Evolutionary conservation across 164 flowering plant genomes (phyloP), one percentile per base, ranked within the genome.

Genomic region (Pachysandra terminalis): DNA sequence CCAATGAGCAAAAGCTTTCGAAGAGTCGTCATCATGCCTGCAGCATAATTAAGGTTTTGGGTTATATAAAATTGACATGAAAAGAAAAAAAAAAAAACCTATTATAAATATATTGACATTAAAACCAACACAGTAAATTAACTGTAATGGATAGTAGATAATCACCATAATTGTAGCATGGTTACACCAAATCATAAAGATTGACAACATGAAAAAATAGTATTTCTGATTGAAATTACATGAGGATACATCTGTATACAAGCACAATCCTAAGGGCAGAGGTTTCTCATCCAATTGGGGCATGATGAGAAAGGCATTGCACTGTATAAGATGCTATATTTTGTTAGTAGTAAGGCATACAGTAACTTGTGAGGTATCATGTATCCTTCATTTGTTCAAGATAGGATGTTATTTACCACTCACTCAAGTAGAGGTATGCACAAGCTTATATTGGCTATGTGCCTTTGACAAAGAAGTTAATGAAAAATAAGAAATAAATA

Each of bases 11-110:
- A 65, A 73, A 95, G 89, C 72, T 84, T 92, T 68, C 99, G 78
- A 73, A 95, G 81, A 59, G 89, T 92, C 55, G 91, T 90, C 96
- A 95, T 95, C 64, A 68, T 77, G 56, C 99, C 99, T 95, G 74
- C 28, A 62, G 27, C 58, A 69, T 24, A 0, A 41, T 23, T 24
- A 35, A 24, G 15, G 14, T 12, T 3, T 45, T 45, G 51, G 51
- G 17, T 10, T 45, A 10, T 45, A 45, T 45, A 45, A 1, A 32
- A 7, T 32, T 3, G 37, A 32, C 37, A 32, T 32, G n/a, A n/a
- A n/a, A n/a, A 32, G 37, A 32, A 45, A 10, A 45, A 45, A 5
- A 19, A 4, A 22, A 22, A 6, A 2, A 51, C 40, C 32, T 52
- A 25, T 19, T 19, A 14, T 32, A 26, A 23, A n/a, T 24, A 9